Conservation (phyloP, 768 basidiomycete species). For the Macrolepiota albuminosa region DNA sequence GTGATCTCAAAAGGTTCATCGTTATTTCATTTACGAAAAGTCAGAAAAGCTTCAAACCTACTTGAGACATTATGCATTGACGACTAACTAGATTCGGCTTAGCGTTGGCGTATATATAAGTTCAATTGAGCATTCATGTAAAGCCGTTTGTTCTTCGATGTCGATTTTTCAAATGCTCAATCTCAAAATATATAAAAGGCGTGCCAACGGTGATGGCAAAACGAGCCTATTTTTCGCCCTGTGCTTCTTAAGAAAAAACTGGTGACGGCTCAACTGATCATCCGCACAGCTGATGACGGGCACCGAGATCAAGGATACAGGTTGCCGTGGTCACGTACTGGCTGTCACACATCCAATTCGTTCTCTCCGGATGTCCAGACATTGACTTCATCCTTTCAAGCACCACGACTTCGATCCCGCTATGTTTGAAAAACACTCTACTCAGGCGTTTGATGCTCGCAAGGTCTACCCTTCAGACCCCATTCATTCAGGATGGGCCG, state of each 20-base stretch:
- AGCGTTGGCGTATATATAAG: neutral
- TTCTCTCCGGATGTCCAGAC: slow-evolving; percentile 9
- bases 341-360: neutral
- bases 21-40: neutral
- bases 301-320: neutral
- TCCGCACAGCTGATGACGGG: neutral
- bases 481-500: slow-evolving; percentile 23
- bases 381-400: slow-evolving; percentile 6
- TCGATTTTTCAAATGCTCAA: neutral
- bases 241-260: neutral
- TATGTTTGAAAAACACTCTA: slow-evolving; percentile 21
- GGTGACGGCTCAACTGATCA: neutral
- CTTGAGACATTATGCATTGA: neutral
- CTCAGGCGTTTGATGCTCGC: slow-evolving; percentile 22
- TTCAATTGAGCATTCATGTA: neutral
- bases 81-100: neutral
- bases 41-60: neutral
- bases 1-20: slow-evolving; percentile 10
- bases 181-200: neutral
- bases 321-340: slow-evolving; percentile 6
- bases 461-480: slow-evolving; percentile 16
- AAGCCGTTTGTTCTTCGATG: neutral
- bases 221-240: neutral
- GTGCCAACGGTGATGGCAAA: neutral
- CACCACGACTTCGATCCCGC: neutral